Evolutionary conservation across 1,284 basidiomycete genomes (phyloP), one percentile per base, ranked within the genome.

Genomic region (Ganoderma multipileum): DNA sequence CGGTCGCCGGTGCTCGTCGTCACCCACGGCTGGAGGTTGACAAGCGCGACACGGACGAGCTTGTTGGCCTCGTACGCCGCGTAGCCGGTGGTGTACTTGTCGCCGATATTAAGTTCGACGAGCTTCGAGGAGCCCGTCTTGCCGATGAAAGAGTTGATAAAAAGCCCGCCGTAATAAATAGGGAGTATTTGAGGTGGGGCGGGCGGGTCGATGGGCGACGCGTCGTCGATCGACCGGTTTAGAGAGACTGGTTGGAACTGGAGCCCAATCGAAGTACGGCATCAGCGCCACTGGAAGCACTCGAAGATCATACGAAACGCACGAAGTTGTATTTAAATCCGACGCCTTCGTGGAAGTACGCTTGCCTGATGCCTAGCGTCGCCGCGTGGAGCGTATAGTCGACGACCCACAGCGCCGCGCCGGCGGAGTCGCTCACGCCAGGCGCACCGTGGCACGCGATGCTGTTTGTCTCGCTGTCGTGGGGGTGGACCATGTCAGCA

Each of bases 381-480:
- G 82, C 80, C 1, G 81, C 80, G 66, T 81, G 89, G 7, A 93
- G 79, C 0, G 84, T 81, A 75, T 92, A 91, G 75, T 92, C 90
- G 67, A 91, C 79, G 1, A 84, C 82, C 91, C 91, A 92, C 30
- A 93, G 78, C 20, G 89, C 88, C 2, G 90, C 89, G 42, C 91
- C 91, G 12, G 87, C 91, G 0, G 87, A 87, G 74, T 93, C 89
- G 76, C 89, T 90, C 20, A 91, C 87, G 3, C 87, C 87, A 38
- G 90, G 89, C 11, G 88, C 86, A 66, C 91, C 91, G 82, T 82
- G 83, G 72, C 82, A 83, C 1, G 80, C 79, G 58, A 77, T 75
- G 68, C 77, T 79, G 47, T 77, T 79, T 16, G 79, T 80, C 66
- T 80, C 80, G 0, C 76, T 74, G 42, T 28, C 16, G 12, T 63